Evolutionary conservation across 495 filamentous ascomycete genomes (phyloP).

Genomic region (Hyaloscypha finlandica): DNA sequence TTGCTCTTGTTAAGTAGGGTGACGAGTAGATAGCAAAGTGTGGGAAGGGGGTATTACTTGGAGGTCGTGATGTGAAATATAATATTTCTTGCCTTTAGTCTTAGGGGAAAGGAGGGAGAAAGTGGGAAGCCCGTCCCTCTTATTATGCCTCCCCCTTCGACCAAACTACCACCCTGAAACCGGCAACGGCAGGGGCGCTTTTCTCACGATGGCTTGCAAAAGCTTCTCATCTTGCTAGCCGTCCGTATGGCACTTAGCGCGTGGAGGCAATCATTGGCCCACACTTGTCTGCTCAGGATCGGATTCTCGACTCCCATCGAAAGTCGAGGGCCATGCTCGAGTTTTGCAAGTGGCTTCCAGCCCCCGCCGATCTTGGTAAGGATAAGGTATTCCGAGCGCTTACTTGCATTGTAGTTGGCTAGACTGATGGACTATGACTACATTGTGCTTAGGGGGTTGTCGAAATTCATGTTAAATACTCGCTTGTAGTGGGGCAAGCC

Average conservation of each 20-base stretch:
- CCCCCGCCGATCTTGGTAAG: neutral
- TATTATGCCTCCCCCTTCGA: neutral
- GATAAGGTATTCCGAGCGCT: constrained; percentile 10
- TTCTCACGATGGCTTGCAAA: constrained; percentile 5
- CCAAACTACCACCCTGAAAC: neutral
- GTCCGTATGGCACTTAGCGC: constrained; percentile 7
- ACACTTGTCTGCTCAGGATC: constrained; percentile 3
- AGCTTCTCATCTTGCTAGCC: neutral
- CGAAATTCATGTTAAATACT: neutral
- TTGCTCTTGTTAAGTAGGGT: neutral
- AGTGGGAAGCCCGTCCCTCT: constrained; percentile 1
- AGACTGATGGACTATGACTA: constrained; percentile 5
- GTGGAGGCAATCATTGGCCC: constrained; percentile 1
- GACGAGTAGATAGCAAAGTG: neutral
- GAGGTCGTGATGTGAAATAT: too few relatives aligned
- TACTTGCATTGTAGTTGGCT: constrained; percentile 4
- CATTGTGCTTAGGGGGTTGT: constrained; percentile 19
- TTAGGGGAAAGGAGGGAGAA: constrained; percentile 1
- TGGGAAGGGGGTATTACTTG: neutral
- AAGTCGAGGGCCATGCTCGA: neutral
- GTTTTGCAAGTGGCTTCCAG: constrained; percentile 5
- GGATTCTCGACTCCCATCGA: constrained; percentile 21
- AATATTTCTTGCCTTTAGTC: constrained; percentile 2
- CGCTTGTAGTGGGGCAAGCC: constrained; percentile 23
- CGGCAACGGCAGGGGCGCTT: constrained; percentile 1